These are phyloP conservation scores for Schizonepeta tenuifolia DNA, from an alignment of 257 asterid genomes.

Conservation along the genomic window DNA sequence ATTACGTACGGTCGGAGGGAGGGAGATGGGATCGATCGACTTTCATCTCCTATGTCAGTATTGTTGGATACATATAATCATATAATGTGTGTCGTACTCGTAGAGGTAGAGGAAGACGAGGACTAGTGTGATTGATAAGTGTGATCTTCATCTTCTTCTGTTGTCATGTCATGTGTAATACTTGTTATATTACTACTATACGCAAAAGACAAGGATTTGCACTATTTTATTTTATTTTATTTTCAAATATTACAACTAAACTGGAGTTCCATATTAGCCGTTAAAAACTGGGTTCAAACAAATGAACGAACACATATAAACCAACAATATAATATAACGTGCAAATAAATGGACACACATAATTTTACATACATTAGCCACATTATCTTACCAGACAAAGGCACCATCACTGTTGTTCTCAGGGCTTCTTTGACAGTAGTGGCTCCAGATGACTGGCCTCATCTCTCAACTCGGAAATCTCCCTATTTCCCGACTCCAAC, in stretches of 20 bases:
- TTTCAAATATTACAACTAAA: neutral
- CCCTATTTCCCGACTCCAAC: conserved; percentile 65
- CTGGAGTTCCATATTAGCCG: conserved; percentile 9
- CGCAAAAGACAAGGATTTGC: too few relatives aligned
- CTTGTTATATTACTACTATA: too few relatives aligned
- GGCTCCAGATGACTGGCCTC: conserved; percentile 65
- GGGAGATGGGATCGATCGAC: too few relatives aligned
- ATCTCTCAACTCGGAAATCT: conserved; percentile 31
- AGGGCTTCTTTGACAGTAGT: conserved; percentile 55
- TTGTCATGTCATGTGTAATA: too few relatives aligned
- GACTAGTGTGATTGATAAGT: too few relatives aligned
- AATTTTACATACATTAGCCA: conserved; percentile 36
- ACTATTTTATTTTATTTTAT: neutral
- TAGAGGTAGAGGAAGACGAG: too few relatives aligned
- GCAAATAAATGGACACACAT: conserved; percentile 28
- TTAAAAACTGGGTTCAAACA: conserved; percentile 13
- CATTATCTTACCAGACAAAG: conserved; percentile 10
- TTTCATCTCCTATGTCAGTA: neutral
- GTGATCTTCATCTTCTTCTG: too few relatives aligned
- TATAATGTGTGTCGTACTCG: too few relatives aligned
- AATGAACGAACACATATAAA: conserved; percentile 25
- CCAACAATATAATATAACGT: conserved; percentile 8
- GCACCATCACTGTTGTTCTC: conserved; percentile 34
- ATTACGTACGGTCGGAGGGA: too few relatives aligned
- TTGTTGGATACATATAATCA: too few relatives aligned